Evolutionary conservation across 2,329 filamentous ascomycete genomes (phyloP), one percentile per base, ranked within the genome.

Genomic region (Hawksworthiomyces lignivorus): DNA sequence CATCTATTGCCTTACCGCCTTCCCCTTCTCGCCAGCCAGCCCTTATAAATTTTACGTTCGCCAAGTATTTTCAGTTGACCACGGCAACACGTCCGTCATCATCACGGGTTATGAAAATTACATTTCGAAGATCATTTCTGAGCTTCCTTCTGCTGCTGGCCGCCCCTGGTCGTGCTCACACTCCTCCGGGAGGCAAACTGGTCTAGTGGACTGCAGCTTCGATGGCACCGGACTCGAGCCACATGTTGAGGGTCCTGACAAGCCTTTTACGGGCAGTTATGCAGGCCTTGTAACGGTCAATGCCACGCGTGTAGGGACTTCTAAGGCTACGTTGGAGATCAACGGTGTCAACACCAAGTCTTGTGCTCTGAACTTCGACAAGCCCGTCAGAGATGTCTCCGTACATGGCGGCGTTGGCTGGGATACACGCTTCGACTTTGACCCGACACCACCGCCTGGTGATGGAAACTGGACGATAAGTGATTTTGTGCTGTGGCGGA

Each of bases 1-100:
- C 21, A 73, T 89, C 43, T 97, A 95, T 67, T 94, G 94, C 56
- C 74, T 96, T 5, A 64, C 77, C 3, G 86, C 85, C 2, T 96
- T 95, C 60, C 92, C 92, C 0, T 97, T 97, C 62, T 92, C 87
- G 0, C 65, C 75, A 18, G 73, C 79, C 45, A 84, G 81, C 57
- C 77, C 87, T 28, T 78, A 94, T 60, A 97, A 97, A 62, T 72
- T 90, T 36, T 94, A 81, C 61, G 96, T 97, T 60, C 69, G 85
- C 37, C 89, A 98, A 58, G 75, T 76, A 9, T 69, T 96, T 36
- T 77, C 95, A 50, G 73, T 95, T 9, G 84, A 86, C 50, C 77
- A 72, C 4, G 80, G 81, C n/a, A 65, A 71, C 12, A 87, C 87
- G 50, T 68, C 65, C 3, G 84, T 89, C 30, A 78, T 77, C 26